Evolutionary conservation across 2,329 filamentous ascomycete genomes (phyloP).

Genomic region (Trichoderma harzianum): DNA sequence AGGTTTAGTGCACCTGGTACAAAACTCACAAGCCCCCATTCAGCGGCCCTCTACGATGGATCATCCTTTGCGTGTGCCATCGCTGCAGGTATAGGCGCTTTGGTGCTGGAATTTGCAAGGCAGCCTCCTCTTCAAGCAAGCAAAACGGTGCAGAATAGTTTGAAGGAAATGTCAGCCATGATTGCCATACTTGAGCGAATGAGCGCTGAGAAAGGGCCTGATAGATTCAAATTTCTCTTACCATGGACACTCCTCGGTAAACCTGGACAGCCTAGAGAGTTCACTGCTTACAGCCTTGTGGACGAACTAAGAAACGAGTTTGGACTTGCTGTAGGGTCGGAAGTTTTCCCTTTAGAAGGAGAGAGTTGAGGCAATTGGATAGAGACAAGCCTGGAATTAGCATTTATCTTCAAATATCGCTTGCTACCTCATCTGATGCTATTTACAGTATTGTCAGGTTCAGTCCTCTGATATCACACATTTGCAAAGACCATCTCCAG

Average conservation of each 20-base stretch:
- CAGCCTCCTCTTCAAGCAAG: not conserved
- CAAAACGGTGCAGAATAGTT: not conserved
- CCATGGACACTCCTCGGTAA: not conserved
- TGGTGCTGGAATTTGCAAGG: not conserved
- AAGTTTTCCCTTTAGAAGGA: not conserved
- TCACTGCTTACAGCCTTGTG: not conserved
- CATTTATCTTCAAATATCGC: not conserved
- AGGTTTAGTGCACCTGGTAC: not conserved
- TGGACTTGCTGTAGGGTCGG: not conserved
- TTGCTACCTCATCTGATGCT: no score
- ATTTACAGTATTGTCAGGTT: no score
- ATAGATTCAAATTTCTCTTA: not conserved
- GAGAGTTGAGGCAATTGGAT: not conserved
- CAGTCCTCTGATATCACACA: not conserved
- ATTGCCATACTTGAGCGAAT: not conserved
- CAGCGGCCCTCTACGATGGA: not conserved
- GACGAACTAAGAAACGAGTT: not conserved
- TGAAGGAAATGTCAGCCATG: not conserved
- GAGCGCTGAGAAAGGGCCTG: not conserved
- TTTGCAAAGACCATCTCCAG: not conserved
- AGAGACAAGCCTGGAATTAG: not conserved
- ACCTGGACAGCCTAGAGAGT: not conserved
- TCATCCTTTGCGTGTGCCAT: not conserved
- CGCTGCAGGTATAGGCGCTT: not conserved
- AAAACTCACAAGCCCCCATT: not conserved